Percentiles rank a stretch among this genome's conserved stretches.
phyloP scores from a whole-genome alignment of 192 early-diverging fungal species.

The Backusella tuberculispora region DNA sequence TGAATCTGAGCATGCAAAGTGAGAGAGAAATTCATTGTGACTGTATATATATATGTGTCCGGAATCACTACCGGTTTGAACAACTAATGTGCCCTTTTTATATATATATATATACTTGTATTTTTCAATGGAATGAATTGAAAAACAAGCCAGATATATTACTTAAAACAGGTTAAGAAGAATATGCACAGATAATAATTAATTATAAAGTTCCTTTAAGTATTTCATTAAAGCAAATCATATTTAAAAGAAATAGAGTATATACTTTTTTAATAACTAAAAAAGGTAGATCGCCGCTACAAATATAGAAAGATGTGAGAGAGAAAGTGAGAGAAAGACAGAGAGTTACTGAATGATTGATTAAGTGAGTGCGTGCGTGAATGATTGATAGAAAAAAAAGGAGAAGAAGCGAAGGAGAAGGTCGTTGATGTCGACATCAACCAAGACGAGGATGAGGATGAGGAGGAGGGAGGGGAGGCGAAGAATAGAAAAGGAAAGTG shows the following conservation, averaged over 20 bases:
- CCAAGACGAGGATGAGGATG: too few species aligned
- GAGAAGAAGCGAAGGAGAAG: background rate
- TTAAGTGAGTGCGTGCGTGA: background rate
- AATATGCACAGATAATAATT: background rate
- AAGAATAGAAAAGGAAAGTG: too few species aligned
- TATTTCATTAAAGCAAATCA: too few species aligned
- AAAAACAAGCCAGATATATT: constrained; percentile 7
- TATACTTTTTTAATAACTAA: background rate
- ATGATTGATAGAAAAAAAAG: background rate
- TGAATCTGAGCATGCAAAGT: background rate
- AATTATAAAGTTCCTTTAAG: too few species aligned
- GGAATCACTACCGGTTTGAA: background rate
- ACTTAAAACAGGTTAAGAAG: background rate
- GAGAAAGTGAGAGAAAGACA: background rate
- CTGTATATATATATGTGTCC: background rate
- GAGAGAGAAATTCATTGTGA: constrained; percentile 3
- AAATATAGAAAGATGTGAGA: background rate
- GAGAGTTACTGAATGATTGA: background rate
- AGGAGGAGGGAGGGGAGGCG: too few species aligned
- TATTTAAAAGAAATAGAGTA: background rate
- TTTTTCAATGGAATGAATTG: constrained; percentile 3
- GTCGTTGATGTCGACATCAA: too few species aligned
- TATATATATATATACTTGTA: background rate
- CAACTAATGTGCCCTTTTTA: background rate
- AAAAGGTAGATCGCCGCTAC: background rate